Percentiles rank a stretch among this genome's conserved stretches.
Conservation (phyloP, 176 grass and related monocot species). For the Phragmites australis region DNA sequence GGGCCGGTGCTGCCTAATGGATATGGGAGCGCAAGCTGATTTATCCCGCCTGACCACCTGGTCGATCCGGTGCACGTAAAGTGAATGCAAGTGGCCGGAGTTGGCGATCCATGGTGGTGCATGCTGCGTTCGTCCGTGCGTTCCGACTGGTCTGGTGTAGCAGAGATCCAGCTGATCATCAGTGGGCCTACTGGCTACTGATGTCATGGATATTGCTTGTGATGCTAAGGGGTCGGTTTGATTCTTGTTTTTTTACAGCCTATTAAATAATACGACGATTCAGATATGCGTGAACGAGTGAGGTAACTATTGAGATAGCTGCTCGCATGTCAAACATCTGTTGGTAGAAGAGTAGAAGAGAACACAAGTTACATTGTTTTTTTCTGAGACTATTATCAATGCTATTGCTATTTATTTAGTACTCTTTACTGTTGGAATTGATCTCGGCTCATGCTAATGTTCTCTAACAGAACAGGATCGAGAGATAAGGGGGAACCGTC, state of each 20-base stretch:
- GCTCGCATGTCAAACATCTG: background rate
- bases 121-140: background rate
- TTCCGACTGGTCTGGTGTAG: background rate
- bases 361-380: too few relatives aligned
- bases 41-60: constrained; percentile 1
- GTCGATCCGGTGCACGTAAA: background rate
- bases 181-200: background rate
- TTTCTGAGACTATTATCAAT: too few relatives aligned
- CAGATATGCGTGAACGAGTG: too few relatives aligned
- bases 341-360: too few relatives aligned
- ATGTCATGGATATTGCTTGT: background rate
- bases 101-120: constrained; percentile 1
- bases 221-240: background rate
- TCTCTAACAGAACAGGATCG: too few relatives aligned
- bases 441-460: too few relatives aligned
- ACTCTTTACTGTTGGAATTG: too few relatives aligned
- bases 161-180: background rate
- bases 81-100: background rate
- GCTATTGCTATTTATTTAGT: too few relatives aligned
- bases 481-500: too few relatives aligned
- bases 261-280: too few relatives aligned
- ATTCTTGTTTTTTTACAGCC: too few relatives aligned
- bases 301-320: background rate
- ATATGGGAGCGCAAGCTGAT: background rate
- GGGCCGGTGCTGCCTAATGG: background rate